These are phyloP conservation scores for Exutisphaerella laricina DNA, from an alignment of 2,329 filamentous ascomycete genomes.

Conservation along the genomic window DNA sequence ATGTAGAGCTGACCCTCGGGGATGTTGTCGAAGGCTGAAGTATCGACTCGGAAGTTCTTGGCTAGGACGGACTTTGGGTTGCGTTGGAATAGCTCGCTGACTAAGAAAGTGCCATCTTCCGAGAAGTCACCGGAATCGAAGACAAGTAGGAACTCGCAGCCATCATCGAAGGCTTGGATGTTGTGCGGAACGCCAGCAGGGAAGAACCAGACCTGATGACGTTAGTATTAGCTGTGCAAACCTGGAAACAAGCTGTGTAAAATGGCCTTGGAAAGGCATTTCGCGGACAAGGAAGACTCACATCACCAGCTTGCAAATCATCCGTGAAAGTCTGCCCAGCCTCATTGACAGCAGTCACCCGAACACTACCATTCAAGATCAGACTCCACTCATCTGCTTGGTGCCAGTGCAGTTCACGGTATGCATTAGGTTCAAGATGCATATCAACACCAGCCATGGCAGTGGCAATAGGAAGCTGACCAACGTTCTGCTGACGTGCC, in stretches of 20 bases:
- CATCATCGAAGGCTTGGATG: slow-evolving; percentile 43
- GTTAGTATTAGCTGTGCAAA: too few relatives aligned
- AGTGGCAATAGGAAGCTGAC: slow-evolving; percentile 36
- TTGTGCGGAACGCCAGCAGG: slow-evolving; percentile 40
- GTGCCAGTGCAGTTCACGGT: slow-evolving; percentile 35
- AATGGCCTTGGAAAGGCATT: too few relatives aligned
- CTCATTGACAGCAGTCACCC: slow-evolving; percentile 30
- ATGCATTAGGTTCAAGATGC: slow-evolving; percentile 31
- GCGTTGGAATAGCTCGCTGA: slow-evolving; percentile 36
- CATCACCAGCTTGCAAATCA: slow-evolving; percentile 41
- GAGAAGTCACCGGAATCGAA: slow-evolving; percentile 56
- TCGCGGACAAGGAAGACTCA: too few relatives aligned
- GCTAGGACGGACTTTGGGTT: slow-evolving; percentile 37
- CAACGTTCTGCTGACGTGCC: slow-evolving; percentile 38
- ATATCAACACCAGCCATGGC: slow-evolving; percentile 43
- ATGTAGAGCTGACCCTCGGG: slow-evolving; percentile 40
- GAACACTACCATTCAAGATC: slow-evolving; percentile 30
- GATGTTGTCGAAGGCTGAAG: slow-evolving; percentile 35
- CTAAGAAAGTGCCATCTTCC: slow-evolving; percentile 56
- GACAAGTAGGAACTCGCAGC: slow-evolving; percentile 55
- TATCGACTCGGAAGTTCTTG: slow-evolving; percentile 39
- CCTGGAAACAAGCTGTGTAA: too few relatives aligned
- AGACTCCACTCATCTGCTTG: slow-evolving; percentile 31
- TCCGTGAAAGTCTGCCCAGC: slow-evolving; percentile 31
- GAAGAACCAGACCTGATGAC: slow-evolving; percentile 56